Percentiles rank a stretch among this genome's conserved stretches.
Evolutionary conservation across 1,284 basidiomycete genomes (phyloP).

Genomic region (Cystobasidium sp.): DNA sequence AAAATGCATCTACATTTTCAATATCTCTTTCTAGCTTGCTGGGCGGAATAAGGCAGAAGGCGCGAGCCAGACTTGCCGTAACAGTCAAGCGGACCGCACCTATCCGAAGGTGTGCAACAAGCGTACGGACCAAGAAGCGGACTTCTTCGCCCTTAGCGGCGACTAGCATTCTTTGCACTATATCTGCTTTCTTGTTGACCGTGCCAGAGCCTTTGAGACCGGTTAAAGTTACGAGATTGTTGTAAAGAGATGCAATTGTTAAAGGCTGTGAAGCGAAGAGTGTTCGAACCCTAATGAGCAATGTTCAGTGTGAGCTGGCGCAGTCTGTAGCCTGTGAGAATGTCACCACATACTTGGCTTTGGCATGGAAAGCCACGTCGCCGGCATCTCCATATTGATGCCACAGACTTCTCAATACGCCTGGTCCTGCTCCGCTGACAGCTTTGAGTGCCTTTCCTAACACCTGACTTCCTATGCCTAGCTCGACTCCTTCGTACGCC

Average conservation of each 20-base stretch:
- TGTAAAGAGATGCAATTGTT: slow-evolving; percentile 41
- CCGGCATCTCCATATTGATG: slow-evolving; percentile 59
- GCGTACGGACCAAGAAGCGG: slow-evolving; percentile 78
- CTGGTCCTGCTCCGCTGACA: slow-evolving; percentile 74
- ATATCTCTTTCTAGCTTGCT: slow-evolving; percentile 19
- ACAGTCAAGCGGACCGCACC: slow-evolving; percentile 86
- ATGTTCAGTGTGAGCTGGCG: neutral
- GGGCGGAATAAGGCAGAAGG: slow-evolving; percentile 65
- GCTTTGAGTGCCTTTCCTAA: slow-evolving; percentile 80
- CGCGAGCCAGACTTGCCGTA: slow-evolving; percentile 78
- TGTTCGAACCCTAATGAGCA: slow-evolving; percentile 27
- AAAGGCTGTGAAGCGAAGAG: slow-evolving; percentile 54
- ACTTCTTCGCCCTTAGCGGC: slow-evolving; percentile 84
- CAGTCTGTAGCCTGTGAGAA: neutral
- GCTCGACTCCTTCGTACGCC: slow-evolving; percentile 58
- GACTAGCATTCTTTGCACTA: slow-evolving; percentile 80
- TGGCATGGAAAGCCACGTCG: slow-evolving; percentile 83
- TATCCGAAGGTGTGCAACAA: slow-evolving; percentile 76
- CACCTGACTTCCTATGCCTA: slow-evolving; percentile 63
- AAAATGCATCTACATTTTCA: slow-evolving; percentile 11
- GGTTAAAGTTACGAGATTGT: slow-evolving; percentile 55
- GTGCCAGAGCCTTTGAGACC: slow-evolving; percentile 73
- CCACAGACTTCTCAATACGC: slow-evolving; percentile 67
- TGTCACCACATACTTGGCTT: slow-evolving; percentile 53
- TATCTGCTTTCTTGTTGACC: slow-evolving; percentile 72